Conservation (phyloP, 1,284 basidiomycete genomes). For the Sporisorium graminicola region DNA sequence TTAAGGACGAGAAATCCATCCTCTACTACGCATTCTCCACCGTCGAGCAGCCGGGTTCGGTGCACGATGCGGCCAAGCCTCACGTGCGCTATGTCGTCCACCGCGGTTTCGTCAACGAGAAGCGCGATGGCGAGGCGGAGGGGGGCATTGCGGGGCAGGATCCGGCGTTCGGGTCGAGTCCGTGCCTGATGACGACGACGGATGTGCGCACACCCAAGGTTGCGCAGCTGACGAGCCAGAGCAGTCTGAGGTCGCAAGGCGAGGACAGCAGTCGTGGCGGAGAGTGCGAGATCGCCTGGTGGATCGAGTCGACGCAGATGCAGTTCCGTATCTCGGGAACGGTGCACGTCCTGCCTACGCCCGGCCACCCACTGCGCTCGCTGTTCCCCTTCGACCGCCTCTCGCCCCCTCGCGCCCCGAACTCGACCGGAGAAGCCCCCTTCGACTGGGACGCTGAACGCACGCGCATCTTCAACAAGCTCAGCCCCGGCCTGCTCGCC, state of each 20-base stretch:
- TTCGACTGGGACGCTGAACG: constrained; percentile 70
- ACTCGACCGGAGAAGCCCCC: constrained; percentile 26
- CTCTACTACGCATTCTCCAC: constrained; percentile 67
- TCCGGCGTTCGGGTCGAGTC: constrained; percentile 55
- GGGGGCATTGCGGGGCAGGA: constrained; percentile 54
- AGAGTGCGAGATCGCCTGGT: constrained; percentile 69
- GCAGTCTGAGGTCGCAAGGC: constrained; percentile 35
- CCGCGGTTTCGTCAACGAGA: constrained; percentile 70
- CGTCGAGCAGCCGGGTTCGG: constrained; percentile 38
- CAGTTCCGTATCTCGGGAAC: constrained; percentile 69
- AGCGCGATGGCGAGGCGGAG: constrained; percentile 54
- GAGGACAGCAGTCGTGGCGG: constrained; percentile 43
- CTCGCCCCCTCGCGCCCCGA: constrained; percentile 36
- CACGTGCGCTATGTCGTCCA: constrained; percentile 69
- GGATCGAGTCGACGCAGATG: constrained; percentile 66
- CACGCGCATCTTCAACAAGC: constrained; percentile 67
- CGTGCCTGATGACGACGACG: constrained; percentile 69
- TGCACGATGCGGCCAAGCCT: constrained; percentile 56
- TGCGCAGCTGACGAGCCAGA: constrained; percentile 56
- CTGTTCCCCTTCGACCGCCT: constrained; percentile 50
- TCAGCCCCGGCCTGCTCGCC: constrained; percentile 68
- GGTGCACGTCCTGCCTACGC: constrained; percentile 66
- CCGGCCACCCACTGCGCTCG: constrained; percentile 37
- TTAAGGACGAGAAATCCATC: constrained; percentile 60
- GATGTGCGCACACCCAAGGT: constrained; percentile 70